A percentile compares a stretch with the other conserved stretches of the same genome.
Conservation (phyloP, 1,284 basidiomycete genomes). For the Moesziomyces sp. region DNA sequence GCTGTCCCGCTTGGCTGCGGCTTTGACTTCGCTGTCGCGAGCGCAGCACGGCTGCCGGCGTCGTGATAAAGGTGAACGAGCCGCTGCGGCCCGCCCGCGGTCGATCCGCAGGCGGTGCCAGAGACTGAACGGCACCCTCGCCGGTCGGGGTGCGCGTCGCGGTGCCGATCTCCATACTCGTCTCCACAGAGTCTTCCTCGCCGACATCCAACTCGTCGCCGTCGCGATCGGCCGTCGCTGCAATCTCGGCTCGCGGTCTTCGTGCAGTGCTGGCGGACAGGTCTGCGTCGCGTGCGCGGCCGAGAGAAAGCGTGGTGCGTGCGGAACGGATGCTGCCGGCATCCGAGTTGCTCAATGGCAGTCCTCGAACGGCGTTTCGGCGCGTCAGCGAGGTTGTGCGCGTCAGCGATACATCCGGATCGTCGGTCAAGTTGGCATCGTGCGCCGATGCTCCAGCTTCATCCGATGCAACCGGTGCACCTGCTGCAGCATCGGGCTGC, state of each 20-base stretch:
- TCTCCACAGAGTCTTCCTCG: slow-evolving; percentile 28
- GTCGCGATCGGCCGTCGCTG: neutral
- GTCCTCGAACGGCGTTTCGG: slow-evolving; percentile 39
- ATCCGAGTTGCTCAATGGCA: slow-evolving; percentile 22
- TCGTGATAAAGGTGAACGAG: slow-evolving; percentile 40
- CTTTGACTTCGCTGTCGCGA: slow-evolving; percentile 28
- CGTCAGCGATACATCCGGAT: slow-evolving; percentile 36
- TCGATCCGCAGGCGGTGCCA: slow-evolving; percentile 15
- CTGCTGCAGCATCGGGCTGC: neutral
- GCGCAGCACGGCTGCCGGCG: slow-evolving; percentile 35
- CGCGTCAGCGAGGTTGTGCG: slow-evolving; percentile 28
- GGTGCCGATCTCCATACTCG: slow-evolving; percentile 25
- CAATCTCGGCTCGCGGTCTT: too few relatives aligned
- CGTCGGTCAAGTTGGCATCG: slow-evolving; percentile 2
- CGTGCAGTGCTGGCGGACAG: too few relatives aligned
- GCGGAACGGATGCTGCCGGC: slow-evolving; percentile 28
- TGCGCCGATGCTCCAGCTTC: neutral
- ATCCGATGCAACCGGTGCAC: neutral
- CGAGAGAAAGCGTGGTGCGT: slow-evolving; percentile 19
- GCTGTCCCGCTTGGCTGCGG: slow-evolving; percentile 13
- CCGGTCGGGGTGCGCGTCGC: slow-evolving; percentile 2
- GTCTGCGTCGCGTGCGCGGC: slow-evolving; percentile 4
- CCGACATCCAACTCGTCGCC: slow-evolving; percentile 12
- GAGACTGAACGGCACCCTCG: neutral
- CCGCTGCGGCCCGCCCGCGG: slow-evolving; percentile 20